phyloP scores from a whole-genome alignment of 805 yeast species.

The Vanderwaltozyma polyspora region DNA sequence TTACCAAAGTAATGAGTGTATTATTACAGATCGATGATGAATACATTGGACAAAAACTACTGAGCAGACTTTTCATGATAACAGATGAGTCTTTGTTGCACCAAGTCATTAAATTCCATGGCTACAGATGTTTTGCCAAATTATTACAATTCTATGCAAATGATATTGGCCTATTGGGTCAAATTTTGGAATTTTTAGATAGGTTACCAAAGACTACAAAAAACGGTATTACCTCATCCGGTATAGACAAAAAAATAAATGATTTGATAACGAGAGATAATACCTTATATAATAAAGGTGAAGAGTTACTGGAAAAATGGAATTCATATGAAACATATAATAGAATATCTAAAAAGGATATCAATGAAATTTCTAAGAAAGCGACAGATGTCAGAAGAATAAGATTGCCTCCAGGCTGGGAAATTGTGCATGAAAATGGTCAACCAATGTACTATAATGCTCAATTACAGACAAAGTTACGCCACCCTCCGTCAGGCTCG shows the following conservation, averaged over 20 bases:
- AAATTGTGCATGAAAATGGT: slow-evolving; percentile 26
- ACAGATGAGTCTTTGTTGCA: slow-evolving; percentile 38
- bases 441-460: slow-evolving; percentile 26
- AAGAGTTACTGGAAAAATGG: slow-evolving; percentile 54
- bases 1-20: slow-evolving; percentile 69
- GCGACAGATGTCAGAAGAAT: slow-evolving; percentile 23
- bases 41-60: slow-evolving; percentile 50
- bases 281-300: slow-evolving; percentile 20
- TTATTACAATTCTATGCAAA: slow-evolving; percentile 34
- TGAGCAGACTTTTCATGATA: slow-evolving; percentile 49
- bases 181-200: slow-evolving; percentile 44
- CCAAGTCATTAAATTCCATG: slow-evolving; percentile 68
- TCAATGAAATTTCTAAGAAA: slow-evolving; percentile 10
- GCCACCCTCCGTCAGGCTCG: slow-evolving; percentile 22
- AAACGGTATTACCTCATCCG: slow-evolving; percentile 64
- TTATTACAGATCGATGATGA: slow-evolving; percentile 66
- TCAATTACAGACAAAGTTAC: slow-evolving; percentile 19
- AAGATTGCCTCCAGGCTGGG: slow-evolving; percentile 28
- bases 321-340: slow-evolving; percentile 66
- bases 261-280: slow-evolving; percentile 20
- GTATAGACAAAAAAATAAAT: slow-evolving; percentile 52
- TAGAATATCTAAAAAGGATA: slow-evolving; percentile 57
- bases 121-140: slow-evolving; percentile 66
- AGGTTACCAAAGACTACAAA: slow-evolving; percentile 65
- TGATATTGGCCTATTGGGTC: slow-evolving; percentile 23